Evolutionary conservation across 208 protist species (phyloP).

Genomic region (Leishmania arabica): DNA sequence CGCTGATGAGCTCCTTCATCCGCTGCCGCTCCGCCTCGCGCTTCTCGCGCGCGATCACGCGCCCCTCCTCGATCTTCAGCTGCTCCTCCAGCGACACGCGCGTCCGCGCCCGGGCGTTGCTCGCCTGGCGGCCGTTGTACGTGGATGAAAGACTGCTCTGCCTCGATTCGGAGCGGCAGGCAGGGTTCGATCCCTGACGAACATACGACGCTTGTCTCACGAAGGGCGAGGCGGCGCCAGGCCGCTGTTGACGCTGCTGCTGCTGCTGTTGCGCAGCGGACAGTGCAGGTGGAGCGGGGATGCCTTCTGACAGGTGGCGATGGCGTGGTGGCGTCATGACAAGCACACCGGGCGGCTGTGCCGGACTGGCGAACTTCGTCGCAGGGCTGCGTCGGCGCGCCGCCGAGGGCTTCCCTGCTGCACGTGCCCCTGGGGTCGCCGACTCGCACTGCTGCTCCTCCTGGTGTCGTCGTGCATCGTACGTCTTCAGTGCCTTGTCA

Average conservation of each 20-base stretch:
- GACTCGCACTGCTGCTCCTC: constrained; percentile 19
- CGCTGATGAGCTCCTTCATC: constrained; percentile 78
- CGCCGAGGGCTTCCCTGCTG: constrained; percentile 5
- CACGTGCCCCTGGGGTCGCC: not conserved
- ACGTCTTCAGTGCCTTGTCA: constrained; percentile 55
- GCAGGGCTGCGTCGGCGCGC: constrained; percentile 18
- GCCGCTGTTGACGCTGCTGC: constrained; percentile 10
- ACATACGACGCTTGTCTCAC: constrained; percentile 13
- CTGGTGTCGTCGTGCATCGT: constrained; percentile 31
- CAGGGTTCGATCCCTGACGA: constrained; percentile 15
- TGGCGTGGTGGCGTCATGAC: constrained; percentile 23
- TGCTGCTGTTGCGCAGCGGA: constrained; percentile 5
- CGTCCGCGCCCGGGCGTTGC: constrained; percentile 38
- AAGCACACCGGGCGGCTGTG: constrained; percentile 8
- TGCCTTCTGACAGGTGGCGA: not conserved
- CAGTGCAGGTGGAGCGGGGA: constrained; percentile 1
- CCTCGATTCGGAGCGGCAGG: not conserved
- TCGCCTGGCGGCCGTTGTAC: constrained; percentile 41
- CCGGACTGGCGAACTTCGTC: constrained; percentile 4
- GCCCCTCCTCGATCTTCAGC: constrained; percentile 39
- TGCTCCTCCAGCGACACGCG: constrained; percentile 34
- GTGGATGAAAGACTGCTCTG: constrained; percentile 21
- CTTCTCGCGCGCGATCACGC: constrained; percentile 51
- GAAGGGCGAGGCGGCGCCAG: constrained; percentile 15
- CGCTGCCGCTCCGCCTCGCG: constrained; percentile 65